A percentile compares a stretch with the other conserved stretches of the same genome.
Conservation (phyloP, 257 asterid genomes). For the Capsicum baccatum region DNA sequence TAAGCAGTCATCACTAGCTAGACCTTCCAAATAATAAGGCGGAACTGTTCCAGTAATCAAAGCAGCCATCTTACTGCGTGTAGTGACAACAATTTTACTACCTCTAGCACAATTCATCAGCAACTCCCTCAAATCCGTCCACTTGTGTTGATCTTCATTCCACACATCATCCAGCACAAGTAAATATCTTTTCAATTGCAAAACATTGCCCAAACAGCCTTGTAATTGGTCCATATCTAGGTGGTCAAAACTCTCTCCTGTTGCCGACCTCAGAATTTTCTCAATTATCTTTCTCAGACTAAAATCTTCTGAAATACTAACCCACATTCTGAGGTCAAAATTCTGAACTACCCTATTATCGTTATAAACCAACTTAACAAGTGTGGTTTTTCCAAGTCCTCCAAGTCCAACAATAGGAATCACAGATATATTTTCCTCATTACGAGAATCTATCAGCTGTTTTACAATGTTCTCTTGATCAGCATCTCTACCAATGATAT, state of each 20-base stretch:
- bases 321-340: constrained; percentile 59
- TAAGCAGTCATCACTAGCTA: constrained; percentile 50
- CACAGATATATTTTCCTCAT: constrained; percentile 46
- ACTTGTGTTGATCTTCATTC: constrained; percentile 55
- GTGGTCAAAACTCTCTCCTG: constrained; percentile 45
- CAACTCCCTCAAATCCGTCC: constrained; percentile 51
- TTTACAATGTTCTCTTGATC: constrained; percentile 48
- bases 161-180: constrained; percentile 65
- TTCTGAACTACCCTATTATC: constrained; percentile 40
- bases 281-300: constrained; percentile 47
- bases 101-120: constrained; percentile 42
- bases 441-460: constrained; percentile 37
- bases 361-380: constrained; percentile 56
- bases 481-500: constrained; percentile 56
- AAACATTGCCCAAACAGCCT: constrained; percentile 32
- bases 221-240: constrained; percentile 58
- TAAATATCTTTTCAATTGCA: constrained; percentile 45
- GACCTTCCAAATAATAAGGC: constrained; percentile 45
- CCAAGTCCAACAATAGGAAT: constrained; percentile 61
- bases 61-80: constrained; percentile 55
- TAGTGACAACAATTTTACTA: constrained; percentile 54
- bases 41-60: constrained; percentile 40
- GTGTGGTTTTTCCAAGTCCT: constrained; percentile 62
- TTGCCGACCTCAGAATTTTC: constrained; percentile 46
- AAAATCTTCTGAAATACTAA: constrained; percentile 55